These are phyloP conservation scores for Sclerotinia borealis DNA, from an alignment of 2,329 filamentous ascomycete genomes.

Conservation along the genomic window DNA sequence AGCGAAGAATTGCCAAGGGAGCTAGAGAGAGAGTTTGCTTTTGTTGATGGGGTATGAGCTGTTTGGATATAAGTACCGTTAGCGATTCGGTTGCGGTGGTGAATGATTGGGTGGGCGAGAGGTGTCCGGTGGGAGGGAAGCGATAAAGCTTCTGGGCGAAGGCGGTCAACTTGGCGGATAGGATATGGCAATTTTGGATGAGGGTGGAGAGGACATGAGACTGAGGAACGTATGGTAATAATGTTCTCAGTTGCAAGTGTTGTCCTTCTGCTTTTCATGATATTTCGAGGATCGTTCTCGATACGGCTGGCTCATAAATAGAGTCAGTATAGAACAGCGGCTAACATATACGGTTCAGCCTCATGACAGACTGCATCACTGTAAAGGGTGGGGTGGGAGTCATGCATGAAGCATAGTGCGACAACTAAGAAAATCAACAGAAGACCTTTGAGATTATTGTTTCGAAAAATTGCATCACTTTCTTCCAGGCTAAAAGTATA, in stretches of 20 bases:
- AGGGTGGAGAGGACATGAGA: no score
- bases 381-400: no score
- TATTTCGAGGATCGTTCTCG: not conserved
- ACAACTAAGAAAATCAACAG: not conserved
- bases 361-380: not conserved
- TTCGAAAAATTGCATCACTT: not conserved
- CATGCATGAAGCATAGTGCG: not conserved
- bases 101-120: not conserved
- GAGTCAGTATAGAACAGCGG: not conserved
- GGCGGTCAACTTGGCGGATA: not conserved
- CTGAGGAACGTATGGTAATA: no score
- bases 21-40: slow-evolving; percentile 1
- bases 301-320: not conserved
- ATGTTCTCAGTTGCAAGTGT: not conserved
- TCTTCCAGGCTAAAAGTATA: not conserved
- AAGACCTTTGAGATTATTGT: not conserved
- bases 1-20: slow-evolving; percentile 4
- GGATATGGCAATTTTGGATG: not conserved
- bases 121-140: not conserved
- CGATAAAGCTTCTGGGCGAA: not conserved
- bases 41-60: not conserved
- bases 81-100: not conserved
- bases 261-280: no score
- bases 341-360: no score
- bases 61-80: not conserved